Conservation (phyloP, 2,329 filamentous ascomycete genomes). For the Sordariomycetes sp. region DNA sequence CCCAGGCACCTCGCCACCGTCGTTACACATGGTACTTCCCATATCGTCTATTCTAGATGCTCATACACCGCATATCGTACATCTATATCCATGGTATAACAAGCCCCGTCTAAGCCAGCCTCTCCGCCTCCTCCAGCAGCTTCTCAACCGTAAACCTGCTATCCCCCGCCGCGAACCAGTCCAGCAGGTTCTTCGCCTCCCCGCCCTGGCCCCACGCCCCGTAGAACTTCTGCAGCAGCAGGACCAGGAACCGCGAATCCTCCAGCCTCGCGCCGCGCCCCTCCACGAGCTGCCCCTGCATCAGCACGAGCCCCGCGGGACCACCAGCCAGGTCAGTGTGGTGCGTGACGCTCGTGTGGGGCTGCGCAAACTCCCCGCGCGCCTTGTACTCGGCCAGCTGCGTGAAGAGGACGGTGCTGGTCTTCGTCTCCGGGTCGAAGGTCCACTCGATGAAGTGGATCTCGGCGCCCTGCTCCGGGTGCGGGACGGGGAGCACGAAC, state of each 20-base stretch:
- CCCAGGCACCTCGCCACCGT: no score
- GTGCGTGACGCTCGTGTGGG: slow-evolving; percentile 89
- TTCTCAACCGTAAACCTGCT: slow-evolving; percentile 68
- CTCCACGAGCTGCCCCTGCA: slow-evolving; percentile 70
- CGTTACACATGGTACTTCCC: slow-evolving; percentile 2
- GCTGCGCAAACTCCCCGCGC: slow-evolving; percentile 75
- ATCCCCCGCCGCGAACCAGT: slow-evolving; percentile 74
- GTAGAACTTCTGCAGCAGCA: slow-evolving; percentile 94
- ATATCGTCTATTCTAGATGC: slow-evolving; percentile 1
- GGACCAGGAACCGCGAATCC: slow-evolving; percentile 79
- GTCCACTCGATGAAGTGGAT: slow-evolving; percentile 97
- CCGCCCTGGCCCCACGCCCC: slow-evolving; percentile 41
- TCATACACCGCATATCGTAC: slow-evolving; percentile 1
- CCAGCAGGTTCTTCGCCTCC: slow-evolving; percentile 57
- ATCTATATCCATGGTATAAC: neutral
- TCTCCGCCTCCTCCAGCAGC: slow-evolving; percentile 81
- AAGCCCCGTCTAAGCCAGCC: slow-evolving; percentile 38
- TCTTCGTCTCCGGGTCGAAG: slow-evolving; percentile 55
- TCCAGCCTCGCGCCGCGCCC: slow-evolving; percentile 63
- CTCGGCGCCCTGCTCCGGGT: slow-evolving; percentile 57
- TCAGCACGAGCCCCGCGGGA: slow-evolving; percentile 62
- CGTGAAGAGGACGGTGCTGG: slow-evolving; percentile 78
- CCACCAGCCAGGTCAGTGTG: slow-evolving; percentile 66
- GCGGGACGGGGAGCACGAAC: slow-evolving; percentile 82
- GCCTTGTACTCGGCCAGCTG: slow-evolving; percentile 88